Conservation (phyloP, 2,329 filamentous ascomycete species). For the Knufia petricola region DNA sequence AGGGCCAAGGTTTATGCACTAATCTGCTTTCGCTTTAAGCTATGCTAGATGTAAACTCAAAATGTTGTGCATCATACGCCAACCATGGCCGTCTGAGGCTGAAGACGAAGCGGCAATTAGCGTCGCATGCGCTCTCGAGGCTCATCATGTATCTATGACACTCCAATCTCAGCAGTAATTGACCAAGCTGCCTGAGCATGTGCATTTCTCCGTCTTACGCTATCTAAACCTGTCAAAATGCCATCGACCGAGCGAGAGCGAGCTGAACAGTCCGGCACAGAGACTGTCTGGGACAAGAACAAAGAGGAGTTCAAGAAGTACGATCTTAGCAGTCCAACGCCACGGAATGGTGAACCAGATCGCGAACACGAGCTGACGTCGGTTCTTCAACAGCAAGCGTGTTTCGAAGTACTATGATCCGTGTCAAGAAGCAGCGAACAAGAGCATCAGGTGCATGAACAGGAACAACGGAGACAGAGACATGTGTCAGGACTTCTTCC, state of each 20-base stretch:
- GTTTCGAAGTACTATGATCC: slow-evolving; percentile 89
- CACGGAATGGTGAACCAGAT: neutral
- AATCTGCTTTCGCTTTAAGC: too few species aligned
- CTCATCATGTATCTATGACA: too few species aligned
- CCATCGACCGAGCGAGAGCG: neutral
- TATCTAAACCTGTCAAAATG: neutral
- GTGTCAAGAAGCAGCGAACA: slow-evolving; percentile 81
- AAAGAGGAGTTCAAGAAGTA: slow-evolving; percentile 7
- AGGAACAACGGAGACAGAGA: slow-evolving; percentile 75
- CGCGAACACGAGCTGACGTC: neutral
- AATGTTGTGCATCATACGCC: too few species aligned
- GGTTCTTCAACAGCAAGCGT: slow-evolving; percentile 56
- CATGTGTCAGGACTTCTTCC: slow-evolving; percentile 94
- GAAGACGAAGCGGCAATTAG: too few species aligned
- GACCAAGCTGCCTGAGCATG: too few species aligned
- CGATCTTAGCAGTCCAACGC: neutral
- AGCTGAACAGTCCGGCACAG: slow-evolving; percentile 4
- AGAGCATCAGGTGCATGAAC: slow-evolving; percentile 78
- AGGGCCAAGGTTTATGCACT: too few species aligned
- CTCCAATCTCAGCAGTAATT: too few species aligned
- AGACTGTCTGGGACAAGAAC: slow-evolving; percentile 5
- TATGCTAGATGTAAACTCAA: too few species aligned
- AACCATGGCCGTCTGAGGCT: too few species aligned
- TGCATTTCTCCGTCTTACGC: neutral
- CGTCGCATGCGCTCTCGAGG: too few species aligned